Evolutionary conservation across 2,329 filamentous ascomycete species (phyloP).

Genomic region (Pyricularia grisea): DNA sequence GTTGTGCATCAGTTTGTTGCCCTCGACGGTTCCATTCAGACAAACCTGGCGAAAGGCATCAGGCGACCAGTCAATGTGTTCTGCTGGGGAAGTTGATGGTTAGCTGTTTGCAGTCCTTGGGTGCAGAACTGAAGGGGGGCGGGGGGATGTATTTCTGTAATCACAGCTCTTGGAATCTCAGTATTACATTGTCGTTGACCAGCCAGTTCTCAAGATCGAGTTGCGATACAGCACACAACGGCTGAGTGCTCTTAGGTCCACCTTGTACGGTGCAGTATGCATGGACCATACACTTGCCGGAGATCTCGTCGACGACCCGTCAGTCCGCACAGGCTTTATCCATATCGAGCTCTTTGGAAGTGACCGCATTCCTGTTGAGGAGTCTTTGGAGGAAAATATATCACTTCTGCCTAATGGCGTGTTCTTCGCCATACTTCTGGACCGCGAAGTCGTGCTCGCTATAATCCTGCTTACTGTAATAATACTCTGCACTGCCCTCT

Average conservation of each 20-base stretch:
- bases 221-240: neutral
- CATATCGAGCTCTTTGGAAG: neutral
- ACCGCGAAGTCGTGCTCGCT: neutral
- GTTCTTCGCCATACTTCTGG: neutral
- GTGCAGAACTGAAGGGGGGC: neutral
- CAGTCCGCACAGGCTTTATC: neutral
- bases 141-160: neutral
- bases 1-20: neutral
- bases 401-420: neutral
- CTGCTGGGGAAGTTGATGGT: neutral
- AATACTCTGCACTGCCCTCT: neutral
- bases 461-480: no score
- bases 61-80: neutral
- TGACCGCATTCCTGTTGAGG: neutral
- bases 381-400: neutral
- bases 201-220: neutral
- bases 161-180: neutral
- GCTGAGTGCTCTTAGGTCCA: neutral
- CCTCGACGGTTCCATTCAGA: neutral
- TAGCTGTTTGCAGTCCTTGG: neutral
- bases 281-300: neutral
- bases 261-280: neutral
- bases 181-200: neutral
- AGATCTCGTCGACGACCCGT: neutral
- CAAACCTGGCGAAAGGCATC: neutral